phyloP scores from a whole-genome alignment of 2,329 filamentous ascomycete species.

The Botrytis fabae region DNA sequence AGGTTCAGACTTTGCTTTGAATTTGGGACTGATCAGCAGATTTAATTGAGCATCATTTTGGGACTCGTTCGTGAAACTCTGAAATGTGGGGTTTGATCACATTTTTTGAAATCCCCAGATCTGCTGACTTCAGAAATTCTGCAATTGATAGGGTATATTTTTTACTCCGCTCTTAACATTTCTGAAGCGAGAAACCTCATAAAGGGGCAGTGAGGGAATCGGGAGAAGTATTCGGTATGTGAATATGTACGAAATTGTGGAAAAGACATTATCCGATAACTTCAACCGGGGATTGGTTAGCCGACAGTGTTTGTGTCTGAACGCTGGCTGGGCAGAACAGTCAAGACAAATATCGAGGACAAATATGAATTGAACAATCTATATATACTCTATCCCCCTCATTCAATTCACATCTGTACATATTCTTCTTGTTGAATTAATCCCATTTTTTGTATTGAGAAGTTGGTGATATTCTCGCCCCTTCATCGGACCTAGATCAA shows the following conservation, averaged over 20 bases:
- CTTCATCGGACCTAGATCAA: conserved; percentile 13
- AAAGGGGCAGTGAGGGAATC: conserved; percentile 2
- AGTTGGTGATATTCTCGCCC: neutral
- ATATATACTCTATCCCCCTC: neutral
- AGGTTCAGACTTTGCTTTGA: neutral
- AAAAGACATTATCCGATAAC: conserved; percentile 23
- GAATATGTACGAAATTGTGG: conserved; percentile 5
- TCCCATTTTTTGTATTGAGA: neutral
- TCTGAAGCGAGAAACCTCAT: conserved; percentile 5
- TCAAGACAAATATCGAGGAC: neutral
- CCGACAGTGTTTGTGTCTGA: neutral
- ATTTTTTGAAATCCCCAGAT: neutral
- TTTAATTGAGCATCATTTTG: conserved; percentile 1
- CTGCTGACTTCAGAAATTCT: neutral
- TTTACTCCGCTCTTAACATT: neutral
- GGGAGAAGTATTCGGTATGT: conserved; percentile 3
- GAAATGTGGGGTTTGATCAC: conserved; percentile 1
- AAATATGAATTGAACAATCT: neutral
- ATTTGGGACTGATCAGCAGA: neutral
- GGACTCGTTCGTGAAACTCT: neutral
- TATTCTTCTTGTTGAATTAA: neutral
- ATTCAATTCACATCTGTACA: neutral
- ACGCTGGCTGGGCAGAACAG: neutral
- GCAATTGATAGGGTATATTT: neutral
- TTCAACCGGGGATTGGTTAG: conserved; percentile 10